A percentile compares a stretch with the other conserved stretches of the same genome.
phyloP scores from a whole-genome alignment of 2,329 filamentous ascomycete genomes.

The Colletotrichum orbiculare region DNA sequence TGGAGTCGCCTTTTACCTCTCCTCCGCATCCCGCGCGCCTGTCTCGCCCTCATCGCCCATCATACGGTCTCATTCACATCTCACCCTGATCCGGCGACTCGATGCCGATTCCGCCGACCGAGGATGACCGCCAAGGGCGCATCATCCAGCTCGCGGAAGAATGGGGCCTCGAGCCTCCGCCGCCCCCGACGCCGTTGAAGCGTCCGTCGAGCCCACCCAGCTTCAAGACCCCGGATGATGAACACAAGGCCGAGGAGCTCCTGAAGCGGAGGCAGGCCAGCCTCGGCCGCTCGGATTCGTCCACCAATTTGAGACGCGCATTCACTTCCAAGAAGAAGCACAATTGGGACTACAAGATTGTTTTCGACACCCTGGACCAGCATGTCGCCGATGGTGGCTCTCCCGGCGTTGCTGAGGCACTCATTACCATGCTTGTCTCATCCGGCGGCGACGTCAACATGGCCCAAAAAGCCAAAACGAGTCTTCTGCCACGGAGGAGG shows the following conservation, averaged over 20 bases:
- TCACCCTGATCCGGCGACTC: slow-evolving; percentile 19
- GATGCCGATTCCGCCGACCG: slow-evolving; percentile 34
- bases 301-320: slow-evolving; percentile 49
- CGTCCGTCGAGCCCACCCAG: slow-evolving; percentile 56
- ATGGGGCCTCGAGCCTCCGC: slow-evolving; percentile 59
- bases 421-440: slow-evolving; percentile 60
- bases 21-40: background rate
- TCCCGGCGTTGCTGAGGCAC: slow-evolving; percentile 66
- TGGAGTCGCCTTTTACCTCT: background rate
- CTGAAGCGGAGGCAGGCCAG: slow-evolving; percentile 57
- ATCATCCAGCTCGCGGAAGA: slow-evolving; percentile 62
- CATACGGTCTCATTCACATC: slow-evolving; percentile 19
- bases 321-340: slow-evolving; percentile 60
- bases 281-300: slow-evolving; percentile 45
- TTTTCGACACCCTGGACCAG: slow-evolving; percentile 61
- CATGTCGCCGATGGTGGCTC: slow-evolving; percentile 62
- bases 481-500: slow-evolving; percentile 59
- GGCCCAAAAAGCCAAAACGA: slow-evolving; percentile 58
- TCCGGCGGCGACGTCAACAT: slow-evolving; percentile 63
- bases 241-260: slow-evolving; percentile 64
- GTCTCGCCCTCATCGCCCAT: slow-evolving; percentile 3
- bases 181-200: slow-evolving; percentile 51
- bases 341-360: slow-evolving; percentile 62
- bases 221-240: slow-evolving; percentile 60
- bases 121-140: slow-evolving; percentile 55